Evolutionary conservation across 129 eudicot species (phyloP).

Genomic region (Daucus carota): DNA sequence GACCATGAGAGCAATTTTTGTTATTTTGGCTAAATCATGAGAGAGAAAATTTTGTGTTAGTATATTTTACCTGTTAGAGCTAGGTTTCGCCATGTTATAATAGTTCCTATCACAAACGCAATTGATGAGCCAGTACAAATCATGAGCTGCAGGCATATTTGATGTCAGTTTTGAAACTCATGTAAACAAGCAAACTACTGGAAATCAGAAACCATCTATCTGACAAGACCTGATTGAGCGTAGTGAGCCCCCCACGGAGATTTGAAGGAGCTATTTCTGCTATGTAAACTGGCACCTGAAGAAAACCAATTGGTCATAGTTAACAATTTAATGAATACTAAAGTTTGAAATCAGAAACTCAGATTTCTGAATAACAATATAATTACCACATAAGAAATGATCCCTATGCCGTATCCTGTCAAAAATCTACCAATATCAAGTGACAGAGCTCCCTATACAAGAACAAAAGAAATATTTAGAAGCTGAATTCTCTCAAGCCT

Average conservation of each 20-base stretch:
- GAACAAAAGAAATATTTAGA: conserved; percentile 5
- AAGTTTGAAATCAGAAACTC: not conserved
- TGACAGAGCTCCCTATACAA: conserved; percentile 41
- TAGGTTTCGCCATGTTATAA: conserved; percentile 61
- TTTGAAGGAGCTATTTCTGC: conserved; percentile 79
- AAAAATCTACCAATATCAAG: conserved; percentile 72
- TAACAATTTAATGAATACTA: not conserved
- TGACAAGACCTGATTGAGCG: conserved; percentile 58
- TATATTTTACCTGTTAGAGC: conserved; percentile 50
- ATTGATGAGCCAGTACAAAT: conserved; percentile 54
- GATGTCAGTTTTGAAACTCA: not conserved
- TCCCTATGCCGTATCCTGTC: conserved; percentile 78
- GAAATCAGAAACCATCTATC: not conserved
- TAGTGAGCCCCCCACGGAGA: conserved; percentile 72
- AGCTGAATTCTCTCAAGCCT: not conserved
- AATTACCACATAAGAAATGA: conserved; percentile 69
- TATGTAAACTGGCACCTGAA: conserved; percentile 66
- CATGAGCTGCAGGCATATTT: conserved; percentile 44
- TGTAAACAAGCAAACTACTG: not conserved
- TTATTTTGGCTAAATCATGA: no score
- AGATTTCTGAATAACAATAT: not conserved
- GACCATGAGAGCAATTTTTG: not conserved
- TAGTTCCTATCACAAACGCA: conserved; percentile 54
- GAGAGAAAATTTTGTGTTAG: not conserved
- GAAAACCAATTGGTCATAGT: conserved; percentile 10